Evolutionary conservation across 768 basidiomycete genomes (phyloP), one percentile per base, ranked within the genome.

Genomic region (Lactifluus rugatus): DNA sequence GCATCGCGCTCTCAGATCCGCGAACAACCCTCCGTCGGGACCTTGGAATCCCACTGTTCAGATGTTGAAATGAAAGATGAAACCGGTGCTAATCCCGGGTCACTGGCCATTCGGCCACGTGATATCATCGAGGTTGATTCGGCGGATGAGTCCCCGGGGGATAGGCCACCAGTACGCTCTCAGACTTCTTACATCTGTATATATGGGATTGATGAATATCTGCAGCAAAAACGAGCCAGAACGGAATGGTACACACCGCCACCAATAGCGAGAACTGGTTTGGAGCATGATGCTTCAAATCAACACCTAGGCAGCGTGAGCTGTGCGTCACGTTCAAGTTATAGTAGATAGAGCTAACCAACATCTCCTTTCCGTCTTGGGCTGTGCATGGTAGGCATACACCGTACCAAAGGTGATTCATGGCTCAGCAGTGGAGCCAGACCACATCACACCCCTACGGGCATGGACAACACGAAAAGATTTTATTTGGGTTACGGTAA

Each of bases 401-500:
- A 23, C 14, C 1, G 36, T 6, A 54, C 39, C 39, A 16, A 59
- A 46, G 49, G 19, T 56, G n/a, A n/a, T 34, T 32, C 45, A 34
- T 39, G 49, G 59, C 14, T 47, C 37, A 19, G 54, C 49, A 5
- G 49, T 60, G 36, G 59, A 60, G 26, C 31, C 36, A 1, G 8
- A 32, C 2, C 10, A 25, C 14, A 19, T 58, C 21, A 28, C 45
- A 10, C 45, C 44, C 8, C 19, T 25, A 8, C 11, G 3, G 17
- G 21, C 34, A 25, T 14, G 17, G 23, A 21, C 10, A 16, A 45
- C 3, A 14, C 41, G 48, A 36, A 60, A 56, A 9, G 34, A 56
- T 19, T 56, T 47, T 21, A 39, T 47, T 10, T 60, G 59, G 59
- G 37, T 23, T n/a, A 60, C 59, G 4, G 59, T 41, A 25, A 5